A percentile compares a stretch with the other conserved stretches of the same genome.
Evolutionary conservation across 352 stramenopile species (phyloP).

Genomic region (Globisporangium spiculum): DNA sequence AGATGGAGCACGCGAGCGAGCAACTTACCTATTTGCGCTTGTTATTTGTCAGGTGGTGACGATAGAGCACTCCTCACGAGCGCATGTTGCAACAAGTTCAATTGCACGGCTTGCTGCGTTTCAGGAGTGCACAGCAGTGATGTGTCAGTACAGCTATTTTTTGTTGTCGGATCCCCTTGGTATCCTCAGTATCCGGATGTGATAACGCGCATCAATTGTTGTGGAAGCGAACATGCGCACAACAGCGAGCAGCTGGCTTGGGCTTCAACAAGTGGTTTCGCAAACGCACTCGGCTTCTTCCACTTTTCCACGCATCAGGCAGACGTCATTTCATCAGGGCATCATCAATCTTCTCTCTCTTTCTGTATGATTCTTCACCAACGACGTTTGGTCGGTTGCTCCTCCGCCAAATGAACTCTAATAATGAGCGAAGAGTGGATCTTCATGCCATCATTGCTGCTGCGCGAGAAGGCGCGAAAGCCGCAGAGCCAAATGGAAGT

Average conservation of each 20-base stretch:
- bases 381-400: neutral
- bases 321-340: neutral
- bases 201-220: neutral
- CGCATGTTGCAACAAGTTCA: neutral
- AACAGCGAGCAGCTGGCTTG: neutral
- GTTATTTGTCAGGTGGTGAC: neutral
- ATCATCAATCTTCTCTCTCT: neutral
- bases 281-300: neutral
- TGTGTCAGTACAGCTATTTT: neutral
- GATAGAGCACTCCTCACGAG: neutral
- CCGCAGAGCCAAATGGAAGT: neutral
- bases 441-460: neutral
- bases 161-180: neutral
- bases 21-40: neutral
- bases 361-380: neutral
- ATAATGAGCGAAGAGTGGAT: neutral
- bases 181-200: neutral
- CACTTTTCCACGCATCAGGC: neutral
- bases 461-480: slow-evolving; percentile 2
- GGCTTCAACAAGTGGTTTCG: neutral
- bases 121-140: neutral
- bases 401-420: neutral
- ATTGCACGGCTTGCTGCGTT: neutral
- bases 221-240: neutral
- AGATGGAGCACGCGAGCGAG: neutral